Percentiles rank a stretch among this genome's conserved stretches.
Conservation (phyloP, 1,284 basidiomycete species). For the Malassezia dermatis region DNA sequence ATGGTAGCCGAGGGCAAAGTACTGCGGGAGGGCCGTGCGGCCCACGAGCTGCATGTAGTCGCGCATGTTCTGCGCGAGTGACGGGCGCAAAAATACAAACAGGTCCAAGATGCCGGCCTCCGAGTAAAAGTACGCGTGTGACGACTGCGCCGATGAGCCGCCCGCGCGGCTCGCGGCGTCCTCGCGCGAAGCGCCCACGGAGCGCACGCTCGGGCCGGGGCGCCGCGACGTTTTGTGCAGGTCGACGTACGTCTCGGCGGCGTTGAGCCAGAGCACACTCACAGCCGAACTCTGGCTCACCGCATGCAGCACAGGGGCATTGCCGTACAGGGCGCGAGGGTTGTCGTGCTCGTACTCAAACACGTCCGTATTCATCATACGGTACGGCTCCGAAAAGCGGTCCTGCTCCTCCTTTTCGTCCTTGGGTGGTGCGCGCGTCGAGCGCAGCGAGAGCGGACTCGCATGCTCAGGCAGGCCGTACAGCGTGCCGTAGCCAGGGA, state of each 20-base stretch:
- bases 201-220: background rate
- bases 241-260: conserved; percentile 92
- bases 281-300: conserved; percentile 65
- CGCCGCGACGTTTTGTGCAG: conserved; percentile 51
- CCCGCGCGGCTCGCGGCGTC: background rate
- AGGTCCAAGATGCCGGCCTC: conserved; percentile 92
- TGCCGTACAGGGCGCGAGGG: conserved; percentile 64
- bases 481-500: conserved; percentile 77
- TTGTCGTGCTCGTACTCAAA: conserved; percentile 92
- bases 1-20: conserved; percentile 88
- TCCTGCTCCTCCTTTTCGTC: conserved; percentile 27
- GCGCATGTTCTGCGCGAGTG: conserved; percentile 66
- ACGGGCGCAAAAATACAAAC: conserved; percentile 82
- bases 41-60: conserved; percentile 81
- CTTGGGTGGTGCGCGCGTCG: conserved; percentile 26
- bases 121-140: conserved; percentile 75
- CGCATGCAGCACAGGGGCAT: conserved; percentile 81
- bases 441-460: conserved; percentile 72
- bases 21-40: conserved; percentile 70
- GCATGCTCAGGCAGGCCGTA: conserved; percentile 97
- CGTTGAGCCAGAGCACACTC: conserved; percentile 80
- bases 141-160: conserved; percentile 17
- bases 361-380: conserved; percentile 90
- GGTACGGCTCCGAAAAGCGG: conserved; percentile 65
- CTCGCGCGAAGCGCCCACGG: background rate